phyloP scores from a whole-genome alignment of 176 grass and related monocot genomes.

The Musa schizocarpa region DNA sequence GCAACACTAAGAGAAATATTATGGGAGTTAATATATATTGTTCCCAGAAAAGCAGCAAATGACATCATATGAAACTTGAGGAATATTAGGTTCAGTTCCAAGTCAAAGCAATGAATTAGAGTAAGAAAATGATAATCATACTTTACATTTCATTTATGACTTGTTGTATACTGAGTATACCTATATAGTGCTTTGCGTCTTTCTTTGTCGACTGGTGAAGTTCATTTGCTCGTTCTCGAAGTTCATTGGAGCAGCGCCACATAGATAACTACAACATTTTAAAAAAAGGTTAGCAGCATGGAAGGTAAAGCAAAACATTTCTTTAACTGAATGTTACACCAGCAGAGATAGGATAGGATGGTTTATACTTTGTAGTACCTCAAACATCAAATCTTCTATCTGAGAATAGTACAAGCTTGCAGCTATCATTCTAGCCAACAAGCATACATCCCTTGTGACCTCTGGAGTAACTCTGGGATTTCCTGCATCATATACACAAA shows the following conservation, averaged over 20 bases:
- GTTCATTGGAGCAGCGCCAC: slow-evolving; percentile 93
- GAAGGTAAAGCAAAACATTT: background rate
- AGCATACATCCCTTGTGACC: slow-evolving; percentile 97
- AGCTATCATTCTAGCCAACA: slow-evolving; percentile 95
- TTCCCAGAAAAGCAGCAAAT: background rate
- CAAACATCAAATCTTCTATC: slow-evolving; percentile 99
- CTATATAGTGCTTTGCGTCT: slow-evolving; percentile 90
- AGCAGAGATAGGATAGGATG: background rate
- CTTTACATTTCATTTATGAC: background rate
- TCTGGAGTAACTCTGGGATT: slow-evolving; percentile 97
- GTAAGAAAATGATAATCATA: background rate
- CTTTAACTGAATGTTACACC: too few relatives aligned
- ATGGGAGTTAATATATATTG: background rate
- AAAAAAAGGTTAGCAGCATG: background rate
- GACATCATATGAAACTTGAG: background rate
- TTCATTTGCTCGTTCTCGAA: slow-evolving; percentile 54
- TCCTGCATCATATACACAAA: slow-evolving; percentile 41
- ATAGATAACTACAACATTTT: slow-evolving; percentile 80
- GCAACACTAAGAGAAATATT: background rate
- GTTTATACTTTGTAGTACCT: slow-evolving; percentile 38
- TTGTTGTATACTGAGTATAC: slow-evolving; percentile 24
- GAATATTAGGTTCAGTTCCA: background rate
- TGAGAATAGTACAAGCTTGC: slow-evolving; percentile 88
- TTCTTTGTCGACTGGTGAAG: slow-evolving; percentile 52
- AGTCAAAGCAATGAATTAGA: background rate